These are phyloP conservation scores for Xylaria palmicola DNA, from an alignment of 495 filamentous ascomycete species.

Conservation along the genomic window DNA sequence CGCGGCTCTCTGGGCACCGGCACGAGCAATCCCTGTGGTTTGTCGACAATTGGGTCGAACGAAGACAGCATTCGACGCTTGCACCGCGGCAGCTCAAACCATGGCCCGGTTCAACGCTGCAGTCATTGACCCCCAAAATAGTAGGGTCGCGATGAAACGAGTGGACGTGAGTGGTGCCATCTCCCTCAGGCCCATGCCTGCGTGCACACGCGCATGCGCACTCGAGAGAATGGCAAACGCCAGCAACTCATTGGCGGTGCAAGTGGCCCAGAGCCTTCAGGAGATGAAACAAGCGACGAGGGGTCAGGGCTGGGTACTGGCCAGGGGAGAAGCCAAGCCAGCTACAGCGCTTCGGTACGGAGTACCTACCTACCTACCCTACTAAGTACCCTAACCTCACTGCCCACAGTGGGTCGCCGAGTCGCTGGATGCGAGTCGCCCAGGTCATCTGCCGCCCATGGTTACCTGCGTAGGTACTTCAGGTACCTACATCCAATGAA, in stretches of 20 bases:
- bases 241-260: constrained; percentile 31
- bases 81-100: constrained; percentile 15
- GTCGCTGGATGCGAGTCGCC: constrained; percentile 5
- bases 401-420: background rate
- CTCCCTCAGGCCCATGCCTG: background rate
- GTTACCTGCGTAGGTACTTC: background rate
- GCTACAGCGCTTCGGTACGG: constrained; percentile 5
- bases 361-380: no score
- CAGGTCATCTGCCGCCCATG: constrained; percentile 6
- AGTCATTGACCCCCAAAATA: constrained; percentile 12
- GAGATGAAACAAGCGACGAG: constrained; percentile 45
- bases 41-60: background rate
- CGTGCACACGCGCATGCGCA: constrained; percentile 11
- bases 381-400: background rate
- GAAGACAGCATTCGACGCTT: background rate
- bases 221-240: constrained; percentile 12
- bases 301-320: background rate
- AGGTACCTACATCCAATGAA: background rate
- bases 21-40: constrained; percentile 1
- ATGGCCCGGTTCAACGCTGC: background rate
- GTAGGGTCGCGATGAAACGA: constrained; percentile 4
- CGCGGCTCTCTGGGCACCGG: background rate
- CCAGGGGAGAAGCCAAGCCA: background rate
- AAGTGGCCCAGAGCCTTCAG: constrained; percentile 22
- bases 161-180: constrained; percentile 14